Evolutionary conservation across 148 eudicot species (phyloP).

Genomic region (Tetragonia tetragonoides): DNA sequence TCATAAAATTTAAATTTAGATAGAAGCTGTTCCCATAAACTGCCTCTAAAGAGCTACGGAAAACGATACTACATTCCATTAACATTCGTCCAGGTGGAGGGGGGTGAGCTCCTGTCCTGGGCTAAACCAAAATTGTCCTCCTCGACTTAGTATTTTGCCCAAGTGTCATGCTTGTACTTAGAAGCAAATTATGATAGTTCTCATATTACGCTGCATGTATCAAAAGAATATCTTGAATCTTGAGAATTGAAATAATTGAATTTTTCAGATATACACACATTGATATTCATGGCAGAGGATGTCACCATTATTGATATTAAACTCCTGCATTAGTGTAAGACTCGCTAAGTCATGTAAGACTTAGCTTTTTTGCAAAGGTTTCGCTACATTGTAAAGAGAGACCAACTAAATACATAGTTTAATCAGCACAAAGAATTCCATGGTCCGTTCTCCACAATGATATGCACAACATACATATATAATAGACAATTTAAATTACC

Average conservation of each 20-base stretch:
- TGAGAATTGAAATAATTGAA: neutral
- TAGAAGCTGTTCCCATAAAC: neutral
- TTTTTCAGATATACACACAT: neutral
- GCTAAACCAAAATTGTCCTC: neutral
- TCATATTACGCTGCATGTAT: neutral
- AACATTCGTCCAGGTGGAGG: too few species aligned
- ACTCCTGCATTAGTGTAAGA: neutral
- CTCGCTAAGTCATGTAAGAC: neutral
- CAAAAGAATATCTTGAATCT: neutral
- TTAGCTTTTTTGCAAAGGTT: neutral
- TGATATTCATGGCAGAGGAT: neutral
- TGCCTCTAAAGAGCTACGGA: neutral
- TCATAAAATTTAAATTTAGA: neutral
- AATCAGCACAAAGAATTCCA: neutral
- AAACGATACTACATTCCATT: neutral
- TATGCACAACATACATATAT: neutral
- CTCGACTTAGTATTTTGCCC: neutral
- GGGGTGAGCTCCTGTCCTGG: too few species aligned
- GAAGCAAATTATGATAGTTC: neutral
- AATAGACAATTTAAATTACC: conserved; percentile 32
- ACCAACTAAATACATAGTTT: neutral
- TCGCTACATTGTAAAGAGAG: neutral
- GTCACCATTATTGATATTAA: neutral
- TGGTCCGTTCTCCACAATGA: neutral
- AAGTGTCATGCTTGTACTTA: neutral